Percentiles rank a stretch among this genome's conserved stretches.
Evolutionary conservation across 768 basidiomycete genomes (phyloP).

Genomic region (Kondoa malvinella): DNA sequence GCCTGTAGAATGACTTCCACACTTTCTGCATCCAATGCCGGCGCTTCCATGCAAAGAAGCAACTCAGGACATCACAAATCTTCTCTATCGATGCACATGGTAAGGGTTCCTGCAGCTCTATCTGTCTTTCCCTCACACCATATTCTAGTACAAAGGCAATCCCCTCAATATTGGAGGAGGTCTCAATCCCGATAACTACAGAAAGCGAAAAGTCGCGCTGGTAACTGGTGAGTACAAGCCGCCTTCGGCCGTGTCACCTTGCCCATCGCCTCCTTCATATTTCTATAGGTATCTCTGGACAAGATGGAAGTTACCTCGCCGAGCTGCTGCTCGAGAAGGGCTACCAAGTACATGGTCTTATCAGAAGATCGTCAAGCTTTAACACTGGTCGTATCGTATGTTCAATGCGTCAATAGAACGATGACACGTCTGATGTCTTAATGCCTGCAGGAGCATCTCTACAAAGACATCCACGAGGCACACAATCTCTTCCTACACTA

Average conservation of each 20-base stretch:
- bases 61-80: slow-evolving; percentile 1
- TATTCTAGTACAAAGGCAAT: neutral
- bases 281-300: slow-evolving; percentile 94
- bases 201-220: slow-evolving; percentile 78
- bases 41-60: neutral
- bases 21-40: neutral
- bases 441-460: neutral
- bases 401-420: too few species aligned
- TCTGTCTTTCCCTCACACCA: neutral
- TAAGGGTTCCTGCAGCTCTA: neutral
- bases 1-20: neutral
- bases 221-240: slow-evolving; percentile 68
- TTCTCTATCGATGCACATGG: slow-evolving; percentile 1
- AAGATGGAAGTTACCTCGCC: slow-evolving; percentile 88
- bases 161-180: slow-evolving; percentile 11
- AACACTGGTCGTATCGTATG: slow-evolving; percentile 91
- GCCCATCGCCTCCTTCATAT: neutral
- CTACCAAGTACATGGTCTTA: slow-evolving; percentile 38
- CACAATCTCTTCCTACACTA: slow-evolving; percentile 32
- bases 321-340: slow-evolving; percentile 37
- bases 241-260: neutral
- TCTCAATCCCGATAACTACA: slow-evolving; percentile 46
- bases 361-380: slow-evolving; percentile 92
- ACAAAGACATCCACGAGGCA: slow-evolving; percentile 7
- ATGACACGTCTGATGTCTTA: too few species aligned